A percentile compares a stretch with the other conserved stretches of the same genome.
These are phyloP conservation scores for Ascochyta lentis DNA, from an alignment of 2,329 filamentous ascomycete species.

Conservation along the genomic window DNA sequence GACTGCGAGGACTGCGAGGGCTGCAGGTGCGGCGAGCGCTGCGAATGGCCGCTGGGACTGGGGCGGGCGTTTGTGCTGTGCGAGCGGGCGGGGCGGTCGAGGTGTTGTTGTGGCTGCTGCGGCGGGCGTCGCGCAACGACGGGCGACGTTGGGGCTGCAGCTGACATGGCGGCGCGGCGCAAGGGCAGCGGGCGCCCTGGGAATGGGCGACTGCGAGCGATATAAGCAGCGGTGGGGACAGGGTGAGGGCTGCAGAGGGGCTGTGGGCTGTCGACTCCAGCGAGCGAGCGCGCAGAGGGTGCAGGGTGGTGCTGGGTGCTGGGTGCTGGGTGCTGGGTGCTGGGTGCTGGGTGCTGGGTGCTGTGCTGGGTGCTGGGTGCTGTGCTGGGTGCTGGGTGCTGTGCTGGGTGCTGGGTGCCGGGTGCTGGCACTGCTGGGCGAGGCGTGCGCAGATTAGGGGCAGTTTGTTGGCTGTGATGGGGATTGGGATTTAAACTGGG, in stretches of 20 bases:
- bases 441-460: constrained; percentile 20
- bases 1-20: background rate
- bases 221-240: constrained; percentile 11
- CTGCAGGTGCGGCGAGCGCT: background rate
- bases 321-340: no score
- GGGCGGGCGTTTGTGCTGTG: constrained; percentile 45
- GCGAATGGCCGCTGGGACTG: constrained; percentile 17
- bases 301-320: no score
- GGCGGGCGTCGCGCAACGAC: constrained; percentile 47
- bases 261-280: background rate
- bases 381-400: no score
- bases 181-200: constrained; percentile 33
- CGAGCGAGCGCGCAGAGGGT: background rate
- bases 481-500: constrained; percentile 15
- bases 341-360: no score
- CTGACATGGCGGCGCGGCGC: constrained; percentile 43
- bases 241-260: constrained; percentile 5
- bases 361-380: no score
- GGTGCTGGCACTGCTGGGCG: background rate
- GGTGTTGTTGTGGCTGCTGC: constrained; percentile 26
- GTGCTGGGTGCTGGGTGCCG: no score
- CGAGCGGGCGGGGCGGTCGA: constrained; percentile 46
- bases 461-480: constrained; percentile 18
- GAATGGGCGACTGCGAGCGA: constrained; percentile 16
- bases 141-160: constrained; percentile 51